phyloP scores from a whole-genome alignment of 2,329 filamentous ascomycete genomes.

The Colletotrichum sansevieriae region DNA sequence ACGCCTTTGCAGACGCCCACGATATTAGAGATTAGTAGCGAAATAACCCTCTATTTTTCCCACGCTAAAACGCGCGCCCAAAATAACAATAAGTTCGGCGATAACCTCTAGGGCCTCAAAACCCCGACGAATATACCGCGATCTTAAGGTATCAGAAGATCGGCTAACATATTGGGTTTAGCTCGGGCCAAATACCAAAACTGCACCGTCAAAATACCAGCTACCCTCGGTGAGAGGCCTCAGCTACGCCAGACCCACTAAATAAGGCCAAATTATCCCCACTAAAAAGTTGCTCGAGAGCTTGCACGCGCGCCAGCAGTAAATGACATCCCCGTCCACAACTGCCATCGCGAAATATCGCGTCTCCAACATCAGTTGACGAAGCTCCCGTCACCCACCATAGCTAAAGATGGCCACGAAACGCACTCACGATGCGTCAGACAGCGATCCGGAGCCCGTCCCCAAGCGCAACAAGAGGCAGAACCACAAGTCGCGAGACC shows the following conservation, averaged over 20 bases:
- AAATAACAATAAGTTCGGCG: too few relatives aligned
- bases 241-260: slow-evolving; percentile 3
- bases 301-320: not conserved
- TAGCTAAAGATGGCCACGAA: slow-evolving; percentile 51
- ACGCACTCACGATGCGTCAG: slow-evolving; percentile 49
- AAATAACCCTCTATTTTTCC: too few relatives aligned
- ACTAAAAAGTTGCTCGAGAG: slow-evolving; percentile 7
- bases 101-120: too few relatives aligned
- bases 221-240: slow-evolving; percentile 1
- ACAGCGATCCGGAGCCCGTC: slow-evolving; percentile 47
- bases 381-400: too few relatives aligned
- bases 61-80: too few relatives aligned
- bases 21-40: too few relatives aligned
- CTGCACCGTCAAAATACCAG: too few relatives aligned
- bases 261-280: slow-evolving; percentile 12
- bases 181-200: too few relatives aligned
- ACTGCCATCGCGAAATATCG: slow-evolving; percentile 18
- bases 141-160: too few relatives aligned
- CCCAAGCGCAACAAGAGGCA: slow-evolving; percentile 45
- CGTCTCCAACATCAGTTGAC: not conserved
- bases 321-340: not conserved
- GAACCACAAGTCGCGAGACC: slow-evolving; percentile 52
- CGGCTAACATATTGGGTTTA: too few relatives aligned
- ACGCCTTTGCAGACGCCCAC: too few relatives aligned
- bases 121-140: too few relatives aligned